Conservation (phyloP, 225 moss, liverwort and hornwort species). For the Ulota crispa region DNA sequence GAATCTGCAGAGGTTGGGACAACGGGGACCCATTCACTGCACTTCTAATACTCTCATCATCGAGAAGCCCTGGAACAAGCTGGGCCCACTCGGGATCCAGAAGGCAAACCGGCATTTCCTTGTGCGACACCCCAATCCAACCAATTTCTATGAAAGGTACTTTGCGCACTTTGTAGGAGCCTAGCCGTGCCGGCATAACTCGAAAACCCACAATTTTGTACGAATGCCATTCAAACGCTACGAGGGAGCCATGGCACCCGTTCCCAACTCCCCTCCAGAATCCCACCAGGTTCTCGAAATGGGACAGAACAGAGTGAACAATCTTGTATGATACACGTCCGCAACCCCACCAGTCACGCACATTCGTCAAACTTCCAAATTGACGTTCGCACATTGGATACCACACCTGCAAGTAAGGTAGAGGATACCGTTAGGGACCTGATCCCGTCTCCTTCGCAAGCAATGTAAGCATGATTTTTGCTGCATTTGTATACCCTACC, state of each 20-base stretch:
- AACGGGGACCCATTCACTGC: slow-evolving; percentile 12
- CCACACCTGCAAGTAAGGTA: slow-evolving; percentile 59
- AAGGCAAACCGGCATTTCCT: slow-evolving; percentile 69
- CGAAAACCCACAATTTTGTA: slow-evolving; percentile 74
- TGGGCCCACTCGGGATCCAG: slow-evolving; percentile 66
- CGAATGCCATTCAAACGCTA: slow-evolving; percentile 77
- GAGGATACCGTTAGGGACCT: not conserved
- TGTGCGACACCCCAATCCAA: slow-evolving; percentile 79
- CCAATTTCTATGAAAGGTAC: slow-evolving; percentile 73
- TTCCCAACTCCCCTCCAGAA: slow-evolving; percentile 95
- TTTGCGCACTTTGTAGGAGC: slow-evolving; percentile 72
- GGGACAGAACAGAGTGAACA: slow-evolving; percentile 58
- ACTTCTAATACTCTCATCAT: slow-evolving; percentile 23
- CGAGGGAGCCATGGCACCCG: slow-evolving; percentile 68
- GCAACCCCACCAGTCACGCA: slow-evolving; percentile 67
- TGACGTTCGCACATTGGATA: slow-evolving; percentile 80
- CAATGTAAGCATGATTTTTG: not conserved
- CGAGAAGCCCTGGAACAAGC: slow-evolving; percentile 39
- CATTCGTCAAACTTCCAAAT: slow-evolving; percentile 66
- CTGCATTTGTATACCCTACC: not conserved
- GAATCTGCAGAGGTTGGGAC: slow-evolving; percentile 52
- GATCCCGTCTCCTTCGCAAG: not conserved
- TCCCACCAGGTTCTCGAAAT: slow-evolving; percentile 80
- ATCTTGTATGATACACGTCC: slow-evolving; percentile 69
- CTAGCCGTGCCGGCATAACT: slow-evolving; percentile 61